Evolutionary conservation across 2,329 filamentous ascomycete genomes (phyloP).

Genomic region (Aspergillus quadricinctus): DNA sequence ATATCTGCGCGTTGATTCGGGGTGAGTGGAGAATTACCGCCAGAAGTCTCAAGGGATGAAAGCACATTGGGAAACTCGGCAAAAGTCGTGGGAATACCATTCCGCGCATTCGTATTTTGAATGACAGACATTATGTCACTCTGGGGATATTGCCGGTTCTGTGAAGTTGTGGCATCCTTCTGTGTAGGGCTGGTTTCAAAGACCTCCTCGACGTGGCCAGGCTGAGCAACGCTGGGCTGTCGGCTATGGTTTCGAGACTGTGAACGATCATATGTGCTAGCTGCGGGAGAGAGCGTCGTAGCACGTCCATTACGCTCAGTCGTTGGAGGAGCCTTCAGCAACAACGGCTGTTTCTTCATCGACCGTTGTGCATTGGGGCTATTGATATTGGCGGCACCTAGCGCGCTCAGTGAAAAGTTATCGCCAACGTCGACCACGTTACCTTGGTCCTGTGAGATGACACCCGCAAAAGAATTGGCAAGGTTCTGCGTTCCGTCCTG

Average conservation of each 20-base stretch:
- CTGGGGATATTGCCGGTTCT: constrained; percentile 28
- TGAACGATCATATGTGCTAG: constrained; percentile 29
- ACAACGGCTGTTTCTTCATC: constrained; percentile 44
- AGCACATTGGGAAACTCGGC: constrained; percentile 44
- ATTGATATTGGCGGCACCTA: constrained; percentile 28
- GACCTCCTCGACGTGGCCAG: constrained; percentile 42
- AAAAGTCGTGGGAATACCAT: constrained; percentile 34
- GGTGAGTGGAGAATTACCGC: constrained; percentile 41
- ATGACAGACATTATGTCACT: constrained; percentile 48
- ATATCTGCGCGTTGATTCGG: constrained; percentile 45
- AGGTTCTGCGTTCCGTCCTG: constrained; percentile 72
- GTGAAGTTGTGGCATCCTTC: constrained; percentile 14
- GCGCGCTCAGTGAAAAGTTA: constrained; percentile 37
- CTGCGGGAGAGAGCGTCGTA: constrained; percentile 34
- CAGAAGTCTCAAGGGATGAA: constrained; percentile 41
- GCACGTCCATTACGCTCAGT: constrained; percentile 25
- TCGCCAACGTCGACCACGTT: constrained; percentile 62
- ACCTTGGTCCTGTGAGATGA: constrained; percentile 61
- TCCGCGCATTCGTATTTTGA: constrained; percentile 44
- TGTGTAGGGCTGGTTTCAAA: constrained; percentile 37
- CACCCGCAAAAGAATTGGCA: constrained; percentile 75
- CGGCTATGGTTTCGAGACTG: constrained; percentile 25
- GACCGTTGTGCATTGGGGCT: constrained; percentile 36
- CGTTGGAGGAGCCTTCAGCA: constrained; percentile 43
- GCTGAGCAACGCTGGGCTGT: constrained; percentile 27